Percentiles rank a stretch among this genome's conserved stretches.
phyloP scores from a whole-genome alignment of 495 filamentous ascomycete species.

The Aspergillus diversus region DNA sequence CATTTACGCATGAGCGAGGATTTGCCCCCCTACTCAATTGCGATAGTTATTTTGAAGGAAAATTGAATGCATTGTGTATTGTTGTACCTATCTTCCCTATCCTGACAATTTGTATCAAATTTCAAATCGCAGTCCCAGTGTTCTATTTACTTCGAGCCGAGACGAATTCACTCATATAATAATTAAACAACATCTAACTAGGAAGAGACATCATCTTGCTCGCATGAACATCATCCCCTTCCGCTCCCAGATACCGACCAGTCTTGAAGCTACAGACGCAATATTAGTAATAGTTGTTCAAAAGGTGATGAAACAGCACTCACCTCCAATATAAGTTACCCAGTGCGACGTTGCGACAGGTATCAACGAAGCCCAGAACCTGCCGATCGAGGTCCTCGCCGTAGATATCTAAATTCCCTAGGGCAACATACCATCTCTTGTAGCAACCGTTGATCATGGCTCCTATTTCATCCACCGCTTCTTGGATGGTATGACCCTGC shows the following conservation, averaged over 20 bases:
- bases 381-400: constrained; percentile 18
- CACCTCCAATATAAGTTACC: constrained; percentile 22
- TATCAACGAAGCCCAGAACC: constrained; percentile 20
- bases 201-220: neutral
- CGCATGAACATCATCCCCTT: constrained; percentile 12
- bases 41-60: neutral
- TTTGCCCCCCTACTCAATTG: too few species aligned
- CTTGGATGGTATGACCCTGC: constrained; percentile 10
- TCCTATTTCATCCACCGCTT: constrained; percentile 12
- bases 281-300: neutral
- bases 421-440: constrained; percentile 16
- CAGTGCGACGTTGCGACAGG: constrained; percentile 20
- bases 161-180: neutral
- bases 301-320: neutral
- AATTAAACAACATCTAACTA: neutral
- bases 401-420: constrained; percentile 15
- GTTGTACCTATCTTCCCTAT: neutral
- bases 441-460: constrained; percentile 17
- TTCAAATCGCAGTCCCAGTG: neutral
- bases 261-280: constrained; percentile 16
- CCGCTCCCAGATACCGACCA: constrained; percentile 17
- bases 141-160: neutral
- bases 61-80: neutral
- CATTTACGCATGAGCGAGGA: too few species aligned
- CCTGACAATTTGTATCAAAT: neutral